These are phyloP conservation scores for Pseudozyma hubeiensis DNA, from an alignment of 1,284 basidiomycete species.

Conservation along the genomic window DNA sequence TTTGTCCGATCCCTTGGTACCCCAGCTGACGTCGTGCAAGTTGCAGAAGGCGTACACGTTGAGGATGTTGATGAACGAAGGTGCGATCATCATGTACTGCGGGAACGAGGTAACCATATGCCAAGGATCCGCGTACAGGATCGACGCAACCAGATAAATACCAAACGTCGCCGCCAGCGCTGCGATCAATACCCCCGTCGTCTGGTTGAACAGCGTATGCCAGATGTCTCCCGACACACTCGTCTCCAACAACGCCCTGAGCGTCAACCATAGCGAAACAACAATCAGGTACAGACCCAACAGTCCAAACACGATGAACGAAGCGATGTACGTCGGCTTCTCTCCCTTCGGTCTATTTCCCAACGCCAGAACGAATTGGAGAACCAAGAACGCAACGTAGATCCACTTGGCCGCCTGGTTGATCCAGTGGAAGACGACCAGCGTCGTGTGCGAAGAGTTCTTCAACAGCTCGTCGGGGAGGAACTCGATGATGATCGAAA, in stretches of 20 bases:
- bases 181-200: conserved; percentile 64
- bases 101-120: conserved; percentile 97
- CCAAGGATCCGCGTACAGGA: conserved; percentile 97
- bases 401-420: conserved; percentile 86
- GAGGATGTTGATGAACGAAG: conserved; percentile 91
- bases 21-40: conserved; percentile 77
- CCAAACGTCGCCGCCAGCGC: conserved; percentile 67
- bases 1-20: conserved; percentile 95
- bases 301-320: conserved; percentile 76
- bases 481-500: conserved; percentile 93
- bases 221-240: conserved; percentile 24
- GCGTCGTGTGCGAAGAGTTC: conserved; percentile 76
- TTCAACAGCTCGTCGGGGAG: conserved; percentile 79
- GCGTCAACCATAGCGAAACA: conserved; percentile 66
- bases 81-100: conserved; percentile 85
- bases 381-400: conserved; percentile 85
- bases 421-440: conserved; percentile 77
- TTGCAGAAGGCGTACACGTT: conserved; percentile 94
- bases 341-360: conserved; percentile 96
- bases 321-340: conserved; percentile 81
- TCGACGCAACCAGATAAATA: conserved; percentile 77
- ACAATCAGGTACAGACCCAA: conserved; percentile 64
- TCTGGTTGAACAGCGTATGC: conserved; percentile 54
- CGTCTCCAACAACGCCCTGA: conserved; percentile 45
- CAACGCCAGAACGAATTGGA: conserved; percentile 89